Base-by-base conservation (phyloP, 2,329 filamentous ascomycete genomes). In the Huntiella savannae region DNA sequence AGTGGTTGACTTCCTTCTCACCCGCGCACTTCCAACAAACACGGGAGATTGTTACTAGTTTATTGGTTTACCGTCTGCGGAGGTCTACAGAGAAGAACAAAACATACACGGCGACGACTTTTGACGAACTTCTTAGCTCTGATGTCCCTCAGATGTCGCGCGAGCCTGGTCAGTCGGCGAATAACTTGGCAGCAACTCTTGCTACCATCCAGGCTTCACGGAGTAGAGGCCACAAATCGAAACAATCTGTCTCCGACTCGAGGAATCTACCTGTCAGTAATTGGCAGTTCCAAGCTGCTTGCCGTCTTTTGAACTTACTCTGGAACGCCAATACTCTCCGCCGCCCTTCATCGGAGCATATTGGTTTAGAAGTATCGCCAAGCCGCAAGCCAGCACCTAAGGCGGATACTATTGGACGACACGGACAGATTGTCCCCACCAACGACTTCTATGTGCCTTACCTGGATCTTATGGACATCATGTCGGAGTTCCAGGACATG, bases 381-480 rank as follows among this genome's bases (percentile, higher is more conserved):
- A 36, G 34, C 11, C 34, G 12, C 12, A 36, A 36, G 22, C 15
- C 12, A 15, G 5, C 7, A 15, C 34, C 34, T 16, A 36, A 36
- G 34, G 34, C 34, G 2, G 34, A 15, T n/a, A n/a, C 11, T n/a
- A 43, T 43, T 19, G n/a, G 22, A 12, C 13, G 12, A 15, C 17
- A 33, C 8, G 77, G 77, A 0, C 80, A 83, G 55, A 67, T 87
- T 36, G 62, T 94, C 22, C 76, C 84, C 0, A 84, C 82, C 4
- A 88, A 77, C 54, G 77, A 84, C 54, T 95, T 94, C 57, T 95
- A 94, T 60, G 86, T 84, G 56, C 82, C 82, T 1, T 64, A 93
- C 49, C 70, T 94, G 7, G 87, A 95, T 57, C 85, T 84, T 54
- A 22, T 38, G 19, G 46, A 45, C 33, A 45, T 39, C 11, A 16